A percentile compares a stretch with the other conserved stretches of the same genome.
Evolutionary conservation across 2,329 filamentous ascomycete genomes (phyloP).

Genomic region (Coniochaeta hoffmannii): DNA sequence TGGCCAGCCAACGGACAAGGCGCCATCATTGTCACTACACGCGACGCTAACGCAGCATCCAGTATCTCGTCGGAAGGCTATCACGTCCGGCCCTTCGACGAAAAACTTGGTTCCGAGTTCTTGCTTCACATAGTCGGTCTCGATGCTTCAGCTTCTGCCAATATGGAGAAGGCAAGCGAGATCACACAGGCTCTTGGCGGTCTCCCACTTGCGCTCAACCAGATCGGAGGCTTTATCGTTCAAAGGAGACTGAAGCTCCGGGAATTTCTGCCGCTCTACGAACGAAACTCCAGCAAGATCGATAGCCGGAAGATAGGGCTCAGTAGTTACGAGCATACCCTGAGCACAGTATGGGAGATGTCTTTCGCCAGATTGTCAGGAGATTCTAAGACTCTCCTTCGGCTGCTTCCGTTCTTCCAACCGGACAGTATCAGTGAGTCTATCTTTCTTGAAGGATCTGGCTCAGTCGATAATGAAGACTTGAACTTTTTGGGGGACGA

Average conservation of each 20-base stretch:
- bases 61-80: not conserved
- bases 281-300: not conserved
- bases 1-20: not conserved
- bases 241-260: not conserved
- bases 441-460: not conserved
- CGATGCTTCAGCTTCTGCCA: not conserved
- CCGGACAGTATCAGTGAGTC: not conserved
- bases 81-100: not conserved
- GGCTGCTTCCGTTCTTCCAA: not conserved
- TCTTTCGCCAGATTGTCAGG: not conserved
- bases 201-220: not conserved
- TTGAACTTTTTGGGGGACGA: not conserved
- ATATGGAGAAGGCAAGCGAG: not conserved
- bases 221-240: not conserved
- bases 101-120: not conserved
- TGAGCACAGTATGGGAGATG: not conserved
- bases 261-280: not conserved
- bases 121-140: not conserved
- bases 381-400: not conserved
- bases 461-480: not conserved
- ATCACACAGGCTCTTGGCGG: not conserved
- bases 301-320: not conserved
- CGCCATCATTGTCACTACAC: not conserved
- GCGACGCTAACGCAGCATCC: not conserved
- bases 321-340: not conserved